These are phyloP conservation scores for Candida ovalis DNA, from an alignment of 805 yeast genomes.

Conservation along the genomic window DNA sequence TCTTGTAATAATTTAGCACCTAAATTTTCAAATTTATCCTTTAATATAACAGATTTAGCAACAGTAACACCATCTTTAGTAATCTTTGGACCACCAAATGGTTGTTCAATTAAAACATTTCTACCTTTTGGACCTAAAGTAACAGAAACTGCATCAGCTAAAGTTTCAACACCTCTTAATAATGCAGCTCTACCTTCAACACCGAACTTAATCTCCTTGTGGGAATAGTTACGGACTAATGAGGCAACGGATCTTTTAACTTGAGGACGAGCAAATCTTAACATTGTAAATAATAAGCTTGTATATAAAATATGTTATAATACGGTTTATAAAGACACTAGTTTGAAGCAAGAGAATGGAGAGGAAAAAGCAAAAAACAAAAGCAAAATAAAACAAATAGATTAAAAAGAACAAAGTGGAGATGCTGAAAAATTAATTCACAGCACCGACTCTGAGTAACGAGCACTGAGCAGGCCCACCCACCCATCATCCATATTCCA, in stretches of 20 bases:
- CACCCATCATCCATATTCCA: too few relatives aligned
- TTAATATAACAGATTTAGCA: slow-evolving; percentile 76
- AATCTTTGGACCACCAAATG: slow-evolving; percentile 95
- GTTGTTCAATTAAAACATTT: slow-evolving; percentile 93
- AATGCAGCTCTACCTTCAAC: slow-evolving; percentile 96
- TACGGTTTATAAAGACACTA: not conserved
- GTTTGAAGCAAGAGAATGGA: not conserved
- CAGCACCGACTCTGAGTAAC: not conserved
- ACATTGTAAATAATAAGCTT: slow-evolving; percentile 31
- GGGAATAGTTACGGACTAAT: slow-evolving; percentile 52
- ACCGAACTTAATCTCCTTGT: slow-evolving; percentile 94
- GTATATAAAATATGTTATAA: not conserved
- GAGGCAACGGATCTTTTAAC: slow-evolving; percentile 36
- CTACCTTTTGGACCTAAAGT: slow-evolving; percentile 98
- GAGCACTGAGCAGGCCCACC: too few relatives aligned
- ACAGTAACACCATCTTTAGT: slow-evolving; percentile 99
- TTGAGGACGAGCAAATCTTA: slow-evolving; percentile 46
- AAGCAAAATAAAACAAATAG: not conserved
- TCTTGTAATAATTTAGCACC: slow-evolving; percentile 96
- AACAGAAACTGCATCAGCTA: slow-evolving; percentile 95
- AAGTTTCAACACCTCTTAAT: slow-evolving; percentile 87
- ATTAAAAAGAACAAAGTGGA: not conserved
- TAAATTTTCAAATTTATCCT: slow-evolving; percentile 92
- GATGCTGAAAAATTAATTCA: not conserved
- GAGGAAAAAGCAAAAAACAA: not conserved